Percentiles rank a stretch among this genome's conserved stretches.
phyloP scores from a whole-genome alignment of 176 grass and related monocot species.

The Canna indica region DNA sequence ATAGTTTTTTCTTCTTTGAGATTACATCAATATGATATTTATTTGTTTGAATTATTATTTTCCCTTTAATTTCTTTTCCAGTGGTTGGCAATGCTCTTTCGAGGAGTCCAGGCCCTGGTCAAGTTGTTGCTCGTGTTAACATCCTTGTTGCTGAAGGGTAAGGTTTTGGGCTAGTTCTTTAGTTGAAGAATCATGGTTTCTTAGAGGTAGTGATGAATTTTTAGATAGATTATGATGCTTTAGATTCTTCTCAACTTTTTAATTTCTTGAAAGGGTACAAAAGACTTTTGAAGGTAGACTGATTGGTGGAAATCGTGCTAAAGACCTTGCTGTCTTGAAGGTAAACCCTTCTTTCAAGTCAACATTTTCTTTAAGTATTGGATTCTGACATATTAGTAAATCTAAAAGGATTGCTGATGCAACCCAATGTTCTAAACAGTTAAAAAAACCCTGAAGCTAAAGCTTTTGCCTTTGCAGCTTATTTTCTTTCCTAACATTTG shows the following conservation, averaged over 20 bases:
- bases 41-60: conserved; percentile 4
- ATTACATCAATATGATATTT: neutral
- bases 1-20: neutral
- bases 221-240: conserved; percentile 1
- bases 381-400: neutral
- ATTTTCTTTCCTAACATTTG: too few relatives aligned
- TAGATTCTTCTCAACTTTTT: conserved; percentile 8
- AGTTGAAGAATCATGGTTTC: neutral
- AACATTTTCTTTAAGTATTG: neutral
- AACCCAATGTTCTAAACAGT: neutral
- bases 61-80: conserved; percentile 6
- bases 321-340: conserved; percentile 92
- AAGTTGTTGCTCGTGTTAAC: conserved; percentile 86
- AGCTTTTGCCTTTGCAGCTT: too few relatives aligned
- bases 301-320: conserved; percentile 73
- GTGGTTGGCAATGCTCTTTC: conserved; percentile 96
- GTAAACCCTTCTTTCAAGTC: conserved; percentile 23
- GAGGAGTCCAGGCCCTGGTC: conserved; percentile 59
- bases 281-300: conserved; percentile 93
- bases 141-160: conserved; percentile 91
- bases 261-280: conserved; percentile 63
- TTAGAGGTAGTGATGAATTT: neutral
- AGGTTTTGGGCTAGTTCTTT: conserved; percentile 15
- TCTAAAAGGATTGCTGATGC: neutral
- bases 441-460: too few relatives aligned